phyloP scores from a whole-genome alignment of 305 asterid genomes.

The Withania somnifera region DNA sequence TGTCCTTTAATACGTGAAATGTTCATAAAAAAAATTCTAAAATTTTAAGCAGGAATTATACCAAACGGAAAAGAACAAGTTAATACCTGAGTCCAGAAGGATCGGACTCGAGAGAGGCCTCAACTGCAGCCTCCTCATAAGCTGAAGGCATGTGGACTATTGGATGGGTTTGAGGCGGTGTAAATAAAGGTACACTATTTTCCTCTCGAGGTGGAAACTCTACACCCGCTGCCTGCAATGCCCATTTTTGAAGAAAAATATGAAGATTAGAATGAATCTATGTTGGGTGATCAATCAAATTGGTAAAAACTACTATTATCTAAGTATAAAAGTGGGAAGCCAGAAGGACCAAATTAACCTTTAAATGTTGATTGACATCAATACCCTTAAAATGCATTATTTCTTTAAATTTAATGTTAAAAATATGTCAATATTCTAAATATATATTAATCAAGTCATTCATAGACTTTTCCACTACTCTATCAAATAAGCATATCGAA shows the following conservation, averaged over 20 bases:
- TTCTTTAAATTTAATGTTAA: background rate
- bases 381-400: background rate
- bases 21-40: background rate
- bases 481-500: too few relatives aligned
- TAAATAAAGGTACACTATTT: constrained; percentile 74
- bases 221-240: constrained; percentile 70
- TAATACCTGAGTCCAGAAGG: constrained; percentile 82
- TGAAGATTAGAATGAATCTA: background rate
- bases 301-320: background rate
- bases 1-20: background rate
- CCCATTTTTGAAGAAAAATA: constrained; percentile 7
- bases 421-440: background rate
- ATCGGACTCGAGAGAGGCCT: constrained; percentile 84
- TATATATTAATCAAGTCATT: background rate
- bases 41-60: background rate
- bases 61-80: background rate
- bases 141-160: constrained; percentile 41
- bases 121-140: constrained; percentile 90
- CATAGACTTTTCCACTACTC: background rate
- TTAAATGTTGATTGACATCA: background rate
- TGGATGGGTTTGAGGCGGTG: constrained; percentile 94
- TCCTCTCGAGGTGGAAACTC: constrained; percentile 90
- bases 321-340: background rate
- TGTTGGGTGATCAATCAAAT: background rate
- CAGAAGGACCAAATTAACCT: background rate